Evolutionary conservation across 352 stramenopile species (phyloP).

Genomic region (Thalassiosira pacifica): DNA sequence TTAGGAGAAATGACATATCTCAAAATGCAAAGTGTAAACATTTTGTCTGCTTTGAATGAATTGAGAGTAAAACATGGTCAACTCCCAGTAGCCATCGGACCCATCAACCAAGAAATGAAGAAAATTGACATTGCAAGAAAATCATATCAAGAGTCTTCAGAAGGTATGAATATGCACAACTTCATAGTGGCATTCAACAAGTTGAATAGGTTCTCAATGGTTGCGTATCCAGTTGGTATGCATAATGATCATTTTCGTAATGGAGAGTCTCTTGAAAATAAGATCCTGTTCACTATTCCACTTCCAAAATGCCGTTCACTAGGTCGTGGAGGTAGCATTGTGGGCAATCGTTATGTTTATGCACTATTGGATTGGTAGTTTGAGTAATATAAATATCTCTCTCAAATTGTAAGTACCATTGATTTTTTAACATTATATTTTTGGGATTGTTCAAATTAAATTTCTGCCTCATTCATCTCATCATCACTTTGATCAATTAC

Average conservation of each 20-base stretch:
- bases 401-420: too few relatives aligned
- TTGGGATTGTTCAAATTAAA: too few relatives aligned
- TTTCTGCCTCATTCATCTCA: too few relatives aligned
- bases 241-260: not conserved
- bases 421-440: too few relatives aligned
- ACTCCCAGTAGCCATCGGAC: not conserved
- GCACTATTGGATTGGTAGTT: slow-evolving; percentile 21
- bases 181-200: slow-evolving; percentile 15
- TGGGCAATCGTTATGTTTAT: not conserved
- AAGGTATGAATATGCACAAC: not conserved
- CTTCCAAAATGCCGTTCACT: not conserved
- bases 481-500: too few relatives aligned
- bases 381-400: too few relatives aligned
- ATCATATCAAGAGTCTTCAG: not conserved
- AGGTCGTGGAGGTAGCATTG: slow-evolving; percentile 5
- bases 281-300: slow-evolving; percentile 3
- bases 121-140: not conserved
- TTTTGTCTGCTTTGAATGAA: slow-evolving; percentile 4
- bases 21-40: not conserved
- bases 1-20: slow-evolving; percentile 6
- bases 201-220: slow-evolving; percentile 5
- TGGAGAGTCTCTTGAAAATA: slow-evolving; percentile 17
- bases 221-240: slow-evolving; percentile 3
- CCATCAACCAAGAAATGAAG: not conserved
- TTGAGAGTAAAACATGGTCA: too few relatives aligned